Conservation (phyloP, 208 protist species). For the Novymonas esmeraldas region DNA sequence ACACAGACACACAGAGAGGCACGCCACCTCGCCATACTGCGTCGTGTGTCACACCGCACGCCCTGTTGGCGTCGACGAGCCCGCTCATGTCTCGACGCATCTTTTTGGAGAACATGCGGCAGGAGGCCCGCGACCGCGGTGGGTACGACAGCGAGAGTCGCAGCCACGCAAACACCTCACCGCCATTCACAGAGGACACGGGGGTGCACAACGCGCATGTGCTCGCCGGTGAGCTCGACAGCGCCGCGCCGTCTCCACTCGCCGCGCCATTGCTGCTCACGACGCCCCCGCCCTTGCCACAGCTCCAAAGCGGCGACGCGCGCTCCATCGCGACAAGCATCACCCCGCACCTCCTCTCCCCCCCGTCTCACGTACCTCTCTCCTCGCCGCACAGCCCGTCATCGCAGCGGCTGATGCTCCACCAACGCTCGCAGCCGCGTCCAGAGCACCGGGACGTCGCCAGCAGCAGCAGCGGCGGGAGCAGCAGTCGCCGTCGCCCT, state of each 20-base stretch:
- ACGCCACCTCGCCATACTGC: not conserved
- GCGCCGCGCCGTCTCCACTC: not conserved
- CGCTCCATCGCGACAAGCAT: too few relatives aligned
- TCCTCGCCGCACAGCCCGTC: not conserved
- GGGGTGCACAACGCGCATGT: too few relatives aligned
- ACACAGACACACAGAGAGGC: not conserved
- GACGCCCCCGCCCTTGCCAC: not conserved
- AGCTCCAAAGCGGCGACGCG: too few relatives aligned
- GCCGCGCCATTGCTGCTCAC: not conserved
- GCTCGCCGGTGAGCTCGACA: not conserved
- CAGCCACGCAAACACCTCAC: too few relatives aligned
- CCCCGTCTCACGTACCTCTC: not conserved
- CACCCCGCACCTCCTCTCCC: not conserved
- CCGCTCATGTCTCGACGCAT: constrained; percentile 20
- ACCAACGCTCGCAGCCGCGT: not conserved
- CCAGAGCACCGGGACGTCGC: not conserved
- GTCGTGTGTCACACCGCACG: not conserved
- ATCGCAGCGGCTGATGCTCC: not conserved
- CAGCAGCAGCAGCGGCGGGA: not conserved
- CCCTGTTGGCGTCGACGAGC: not conserved
- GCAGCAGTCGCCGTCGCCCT: not conserved
- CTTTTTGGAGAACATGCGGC: constrained; percentile 34
- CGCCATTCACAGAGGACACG: too few relatives aligned
- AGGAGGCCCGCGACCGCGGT: constrained; percentile 23
- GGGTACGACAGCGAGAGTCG: constrained; percentile 15